A percentile compares a stretch with the other conserved stretches of the same genome.
These are phyloP conservation scores for Acrocalymma vagum DNA, from an alignment of 2,329 filamentous ascomycete species.

Conservation along the genomic window DNA sequence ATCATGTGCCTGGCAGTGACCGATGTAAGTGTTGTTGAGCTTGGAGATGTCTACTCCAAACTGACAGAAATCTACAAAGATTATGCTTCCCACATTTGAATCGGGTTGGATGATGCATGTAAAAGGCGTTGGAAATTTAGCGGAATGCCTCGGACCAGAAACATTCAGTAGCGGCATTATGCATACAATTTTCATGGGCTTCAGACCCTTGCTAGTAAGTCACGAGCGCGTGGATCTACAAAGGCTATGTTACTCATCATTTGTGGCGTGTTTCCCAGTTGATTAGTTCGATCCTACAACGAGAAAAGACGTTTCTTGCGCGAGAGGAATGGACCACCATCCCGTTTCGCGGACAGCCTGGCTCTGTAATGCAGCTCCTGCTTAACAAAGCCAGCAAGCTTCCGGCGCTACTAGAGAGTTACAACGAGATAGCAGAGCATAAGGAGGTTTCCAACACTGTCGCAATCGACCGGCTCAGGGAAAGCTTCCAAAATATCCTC, in stretches of 20 bases:
- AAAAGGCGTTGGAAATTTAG: slow-evolving; percentile 9
- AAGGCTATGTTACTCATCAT: slow-evolving; percentile 2
- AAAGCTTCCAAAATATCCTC: slow-evolving; percentile 2
- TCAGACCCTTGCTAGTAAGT: slow-evolving; percentile 14
- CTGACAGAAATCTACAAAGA: slow-evolving; percentile 3
- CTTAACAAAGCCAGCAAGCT: slow-evolving; percentile 7
- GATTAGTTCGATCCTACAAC: slow-evolving; percentile 5
- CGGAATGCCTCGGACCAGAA: slow-evolving; percentile 7
- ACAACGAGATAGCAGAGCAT: slow-evolving; percentile 1
- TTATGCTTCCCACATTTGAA: slow-evolving; percentile 6
- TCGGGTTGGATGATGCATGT: slow-evolving; percentile 12
- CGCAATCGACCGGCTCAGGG: slow-evolving; percentile 4
- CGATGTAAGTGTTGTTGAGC: slow-evolving; percentile 6
- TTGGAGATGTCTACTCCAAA: background rate
- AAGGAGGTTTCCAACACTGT: background rate
- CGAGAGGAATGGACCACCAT: slow-evolving; percentile 9
- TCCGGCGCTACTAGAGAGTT: slow-evolving; percentile 9
- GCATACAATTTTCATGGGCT: slow-evolving; percentile 10
- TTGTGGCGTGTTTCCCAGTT: slow-evolving; percentile 4
- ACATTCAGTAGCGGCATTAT: slow-evolving; percentile 10
- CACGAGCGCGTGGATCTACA: background rate
- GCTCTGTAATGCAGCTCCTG: slow-evolving; percentile 10
- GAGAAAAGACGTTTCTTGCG: slow-evolving; percentile 9
- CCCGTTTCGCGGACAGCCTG: slow-evolving; percentile 5
- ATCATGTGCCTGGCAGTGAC: slow-evolving; percentile 16